Evolutionary conservation across 192 early-diverging fungal species (phyloP), one percentile per base, ranked within the genome.

Genomic region (Entrophospora sp.): DNA sequence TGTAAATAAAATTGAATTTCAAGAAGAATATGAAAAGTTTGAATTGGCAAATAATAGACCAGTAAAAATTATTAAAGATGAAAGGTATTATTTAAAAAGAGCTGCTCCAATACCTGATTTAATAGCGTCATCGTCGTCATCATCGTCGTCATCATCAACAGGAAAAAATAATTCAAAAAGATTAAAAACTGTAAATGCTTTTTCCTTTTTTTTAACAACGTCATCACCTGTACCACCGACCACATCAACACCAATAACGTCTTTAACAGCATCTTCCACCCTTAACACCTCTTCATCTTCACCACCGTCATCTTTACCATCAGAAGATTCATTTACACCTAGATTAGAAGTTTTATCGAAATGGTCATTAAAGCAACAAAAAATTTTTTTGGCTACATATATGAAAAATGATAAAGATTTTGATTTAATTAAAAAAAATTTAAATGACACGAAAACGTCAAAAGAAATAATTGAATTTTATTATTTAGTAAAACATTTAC

Each of bases 351-450:
- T 55, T 5, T 16, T 66, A 8, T 52, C 34, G 18, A 55, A 13
- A 31, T 66, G 64, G 64, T 22, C 48, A 10, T n/a, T 51, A n/a
- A 5, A 5, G 34, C 64, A 66, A 38, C 64, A 36, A 34, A 66
- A 55, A 55, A 16, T 42, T 13, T 66, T 55, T 28, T 27, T 66
- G 10, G 64, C 51, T 18, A 32, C 36, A 14, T 66, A 66, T 66
- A 20, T 66, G n/a, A 28, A 55, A 43, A 20, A 66, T 25, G 64
- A 51, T 42, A 66, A 66, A 53, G 51, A 66, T 43, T 66, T 66
- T 55, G 1, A 30, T 2, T 8, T 27, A 5, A 66, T 66, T 42
- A 51, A 51, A 30, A 45, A 30, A 42, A 14, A 40, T 18, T 55
- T 28, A 25, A 24, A 44, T 40, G n/a, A n/a, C n/a, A n/a, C n/a